Percentiles rank a stretch among this genome's conserved stretches.
These are phyloP conservation scores for Cytospora piceae DNA, from an alignment of 2,329 filamentous ascomycete species.

Conservation along the genomic window DNA sequence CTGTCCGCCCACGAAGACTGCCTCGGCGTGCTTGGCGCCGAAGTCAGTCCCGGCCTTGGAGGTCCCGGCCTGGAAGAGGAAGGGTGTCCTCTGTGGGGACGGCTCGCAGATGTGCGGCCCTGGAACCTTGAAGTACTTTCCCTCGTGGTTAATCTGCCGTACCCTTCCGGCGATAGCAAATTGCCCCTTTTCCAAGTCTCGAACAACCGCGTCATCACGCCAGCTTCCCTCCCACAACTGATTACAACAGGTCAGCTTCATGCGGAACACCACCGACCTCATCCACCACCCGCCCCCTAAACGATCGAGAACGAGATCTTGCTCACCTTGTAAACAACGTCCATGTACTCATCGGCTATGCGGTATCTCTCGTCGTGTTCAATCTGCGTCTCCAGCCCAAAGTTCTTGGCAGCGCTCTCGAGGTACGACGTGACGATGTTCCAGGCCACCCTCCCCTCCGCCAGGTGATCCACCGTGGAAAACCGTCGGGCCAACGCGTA, in stretches of 20 bases:
- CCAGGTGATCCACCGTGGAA: too few species aligned
- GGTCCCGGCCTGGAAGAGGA: conserved; percentile 23
- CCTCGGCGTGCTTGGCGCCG: conserved; percentile 23
- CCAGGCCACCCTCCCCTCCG: too few species aligned
- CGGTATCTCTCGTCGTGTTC: too few species aligned
- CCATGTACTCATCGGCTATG: too few species aligned
- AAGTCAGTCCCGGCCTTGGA: conserved; percentile 22
- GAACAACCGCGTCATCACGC: conserved; percentile 3
- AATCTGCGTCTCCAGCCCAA: too few species aligned
- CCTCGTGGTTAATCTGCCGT: conserved; percentile 3
- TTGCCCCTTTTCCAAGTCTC: not conserved
- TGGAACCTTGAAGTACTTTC: conserved; percentile 25
- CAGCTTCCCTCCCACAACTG: conserved; percentile 1
- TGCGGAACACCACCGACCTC: conserved; percentile 44
- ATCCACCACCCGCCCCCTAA: too few species aligned
- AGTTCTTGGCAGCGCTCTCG: too few species aligned
- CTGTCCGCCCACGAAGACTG: conserved; percentile 19
- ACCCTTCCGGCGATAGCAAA: not conserved
- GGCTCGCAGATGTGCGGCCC: conserved; percentile 22
- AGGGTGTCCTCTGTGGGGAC: conserved; percentile 25
- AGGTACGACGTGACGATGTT: too few species aligned
- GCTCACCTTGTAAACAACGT: too few species aligned
- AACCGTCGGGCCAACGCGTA: too few species aligned
- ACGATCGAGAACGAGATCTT: too few species aligned
- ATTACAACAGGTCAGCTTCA: not conserved